Evolutionary conservation across 1,139 yeast genomes (phyloP), one percentile per base, ranked within the genome.

Genomic region (Debaryomycetaceae sp.): DNA sequence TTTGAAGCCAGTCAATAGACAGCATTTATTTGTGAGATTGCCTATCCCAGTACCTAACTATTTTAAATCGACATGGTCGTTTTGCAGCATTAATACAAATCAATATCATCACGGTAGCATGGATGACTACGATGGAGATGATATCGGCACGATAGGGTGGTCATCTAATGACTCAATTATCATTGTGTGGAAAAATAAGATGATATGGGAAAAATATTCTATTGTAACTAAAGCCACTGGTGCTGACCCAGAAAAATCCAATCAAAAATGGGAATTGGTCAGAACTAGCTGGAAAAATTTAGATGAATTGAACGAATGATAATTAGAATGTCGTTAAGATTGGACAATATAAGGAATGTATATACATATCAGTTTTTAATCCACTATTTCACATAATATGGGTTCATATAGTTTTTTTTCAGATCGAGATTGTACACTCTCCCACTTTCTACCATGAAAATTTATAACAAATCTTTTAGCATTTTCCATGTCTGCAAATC

Each of bases 21-120:
- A 80, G 18, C 97, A 89, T 59, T 54, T 87, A 17, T 68, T 91
- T 38, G 76, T 79, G 35, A 77, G 73, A 42, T 51, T 87, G n/a
- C 89, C 92, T 2, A 58, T 71, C 11, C 71, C 73, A 45, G 66
- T 78, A 39, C 88, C 92, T 19, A 72, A 76, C 38, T 91, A 91
- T 59, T 86, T 91, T 62, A 79, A 84, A 41, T 83, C 95, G 1
- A 83, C 86, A 11, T 91, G 97, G 98, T 83, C 95, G 35, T 87
- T 85, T 64, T 88, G 89, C 37, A 83, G 91, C 1, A 71, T 80
- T n/a, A 84, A 85, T 50, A 78, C 89, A 30, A 75, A 73, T 43
- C 64, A 73, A 41, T 56, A 67, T 41, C 74, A 69, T 45, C 42
- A 54, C 3, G 58, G 58, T 13, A 44, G 33, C 41, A 39, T 33